Conservation (phyloP, 805 yeast genomes). For the Zygoascus biomembranicola region DNA sequence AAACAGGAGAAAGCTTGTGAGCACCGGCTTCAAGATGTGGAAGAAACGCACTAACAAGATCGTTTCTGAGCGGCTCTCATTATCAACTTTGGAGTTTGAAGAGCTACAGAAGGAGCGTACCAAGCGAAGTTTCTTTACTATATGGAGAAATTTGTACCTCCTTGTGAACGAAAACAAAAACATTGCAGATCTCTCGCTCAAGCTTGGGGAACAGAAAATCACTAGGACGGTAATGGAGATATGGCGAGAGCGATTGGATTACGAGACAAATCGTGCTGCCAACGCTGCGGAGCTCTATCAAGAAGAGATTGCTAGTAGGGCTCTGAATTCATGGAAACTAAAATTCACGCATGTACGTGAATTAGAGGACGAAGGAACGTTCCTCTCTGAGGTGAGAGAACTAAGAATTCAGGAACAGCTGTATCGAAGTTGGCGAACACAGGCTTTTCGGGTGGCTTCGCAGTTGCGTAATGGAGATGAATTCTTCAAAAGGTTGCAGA, state of each 20-base stretch:
- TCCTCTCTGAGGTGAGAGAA: conserved; percentile 6
- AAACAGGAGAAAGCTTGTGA: not conserved
- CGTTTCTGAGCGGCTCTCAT: not conserved
- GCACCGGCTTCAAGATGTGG: not conserved
- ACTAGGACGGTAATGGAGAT: not conserved
- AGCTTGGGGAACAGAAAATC: not conserved
- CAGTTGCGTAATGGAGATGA: conserved; percentile 16
- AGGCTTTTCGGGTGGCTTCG: conserved; percentile 11
- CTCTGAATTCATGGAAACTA: not conserved
- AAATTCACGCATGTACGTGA: not conserved
- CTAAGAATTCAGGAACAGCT: conserved; percentile 7
- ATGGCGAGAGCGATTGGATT: not conserved
- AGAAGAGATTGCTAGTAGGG: not conserved
- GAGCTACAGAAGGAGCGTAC: conserved; percentile 1
- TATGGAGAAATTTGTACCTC: conserved; percentile 5
- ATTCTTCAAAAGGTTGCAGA: conserved; percentile 8
- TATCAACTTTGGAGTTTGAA: not conserved
- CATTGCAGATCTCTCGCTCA: not conserved
- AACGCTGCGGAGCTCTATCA: not conserved
- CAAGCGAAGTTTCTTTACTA: not conserved
- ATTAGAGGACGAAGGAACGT: conserved; percentile 9
- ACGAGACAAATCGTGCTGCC: not conserved
- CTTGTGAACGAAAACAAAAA: not conserved
- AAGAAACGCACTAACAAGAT: not conserved
- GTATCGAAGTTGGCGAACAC: conserved; percentile 18